Evolutionary conservation across 2,329 filamentous ascomycete species (phyloP).

Genomic region (Aspergillus brunneoviolaceus): DNA sequence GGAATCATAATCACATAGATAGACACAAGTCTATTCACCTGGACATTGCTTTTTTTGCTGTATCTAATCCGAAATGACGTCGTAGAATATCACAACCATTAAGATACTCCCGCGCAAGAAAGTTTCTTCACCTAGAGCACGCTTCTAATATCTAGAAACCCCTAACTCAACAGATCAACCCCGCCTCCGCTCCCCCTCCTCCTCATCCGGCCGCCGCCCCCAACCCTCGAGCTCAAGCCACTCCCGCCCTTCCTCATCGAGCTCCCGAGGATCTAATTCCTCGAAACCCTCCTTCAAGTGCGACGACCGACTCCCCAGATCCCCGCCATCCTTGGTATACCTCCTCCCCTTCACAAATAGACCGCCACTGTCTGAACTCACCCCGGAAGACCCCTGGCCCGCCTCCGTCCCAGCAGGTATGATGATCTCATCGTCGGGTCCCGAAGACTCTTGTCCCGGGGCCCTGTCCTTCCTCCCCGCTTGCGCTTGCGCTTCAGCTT

Average conservation of each 20-base stretch:
- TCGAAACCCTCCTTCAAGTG: not conserved
- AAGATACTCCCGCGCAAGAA: no score
- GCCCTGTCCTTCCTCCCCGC: not conserved
- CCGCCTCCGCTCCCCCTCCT: not conserved
- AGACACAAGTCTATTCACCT: no score
- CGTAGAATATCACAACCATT: not conserved
- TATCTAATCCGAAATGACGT: not conserved
- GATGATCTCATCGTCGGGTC: not conserved
- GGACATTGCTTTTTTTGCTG: no score
- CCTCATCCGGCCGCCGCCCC: not conserved
- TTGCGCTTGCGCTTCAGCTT: slow-evolving; percentile 4
- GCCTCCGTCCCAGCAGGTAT: not conserved
- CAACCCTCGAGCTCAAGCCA: slow-evolving; percentile 1
- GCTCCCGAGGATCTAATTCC: not conserved
- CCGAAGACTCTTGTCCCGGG: not conserved
- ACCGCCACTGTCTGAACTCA: not conserved
- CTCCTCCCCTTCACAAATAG: not conserved
- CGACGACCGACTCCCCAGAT: not conserved
- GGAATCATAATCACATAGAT: no score
- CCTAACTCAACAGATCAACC: no score
- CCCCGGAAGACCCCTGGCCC: not conserved
- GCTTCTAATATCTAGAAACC: no score
- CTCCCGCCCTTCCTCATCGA: not conserved
- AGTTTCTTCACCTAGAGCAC: no score
- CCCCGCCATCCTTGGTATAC: not conserved